Conservation (phyloP, 176 grass and related monocot genomes). For the Neostapfia colusana region DNA sequence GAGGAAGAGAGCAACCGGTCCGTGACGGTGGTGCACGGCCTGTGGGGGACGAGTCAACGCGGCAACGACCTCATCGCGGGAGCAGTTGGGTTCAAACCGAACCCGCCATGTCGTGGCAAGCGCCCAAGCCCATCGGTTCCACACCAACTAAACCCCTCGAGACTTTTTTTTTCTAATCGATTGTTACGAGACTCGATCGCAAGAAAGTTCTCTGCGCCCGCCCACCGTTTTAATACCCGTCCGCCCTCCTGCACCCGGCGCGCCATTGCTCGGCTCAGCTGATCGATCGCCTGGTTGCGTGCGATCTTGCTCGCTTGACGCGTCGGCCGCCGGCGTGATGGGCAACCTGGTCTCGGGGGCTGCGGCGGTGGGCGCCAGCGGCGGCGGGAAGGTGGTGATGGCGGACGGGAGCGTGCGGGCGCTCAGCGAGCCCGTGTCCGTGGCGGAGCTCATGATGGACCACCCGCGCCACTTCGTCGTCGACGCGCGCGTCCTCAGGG, state of each 20-base stretch:
- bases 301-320: not conserved
- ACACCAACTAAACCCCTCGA: constrained; percentile 44
- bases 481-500: constrained; percentile 58
- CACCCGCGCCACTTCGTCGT: constrained; percentile 87
- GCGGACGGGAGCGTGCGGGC: constrained; percentile 69
- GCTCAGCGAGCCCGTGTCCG: constrained; percentile 67
- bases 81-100: too few species aligned
- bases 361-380: not conserved
- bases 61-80: too few species aligned
- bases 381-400: constrained; percentile 70
- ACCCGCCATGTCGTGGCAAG: too few species aligned
- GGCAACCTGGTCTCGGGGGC: constrained; percentile 62
- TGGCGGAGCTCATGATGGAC: constrained; percentile 94
- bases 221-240: constrained; percentile 42
- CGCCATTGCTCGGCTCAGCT: constrained; percentile 12
- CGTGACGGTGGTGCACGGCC: too few species aligned
- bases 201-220: not conserved
- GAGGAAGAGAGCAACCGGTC: too few species aligned
- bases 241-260: not conserved
- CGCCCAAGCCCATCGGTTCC: constrained; percentile 7
- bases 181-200: not conserved
- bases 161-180: not conserved
- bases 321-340: constrained; percentile 25
- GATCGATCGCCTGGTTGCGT: not conserved
- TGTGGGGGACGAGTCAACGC: too few species aligned